These are phyloP conservation scores for Spizellomyces sp. DNA, from an alignment of 192 early-diverging fungal species.

Conservation along the genomic window DNA sequence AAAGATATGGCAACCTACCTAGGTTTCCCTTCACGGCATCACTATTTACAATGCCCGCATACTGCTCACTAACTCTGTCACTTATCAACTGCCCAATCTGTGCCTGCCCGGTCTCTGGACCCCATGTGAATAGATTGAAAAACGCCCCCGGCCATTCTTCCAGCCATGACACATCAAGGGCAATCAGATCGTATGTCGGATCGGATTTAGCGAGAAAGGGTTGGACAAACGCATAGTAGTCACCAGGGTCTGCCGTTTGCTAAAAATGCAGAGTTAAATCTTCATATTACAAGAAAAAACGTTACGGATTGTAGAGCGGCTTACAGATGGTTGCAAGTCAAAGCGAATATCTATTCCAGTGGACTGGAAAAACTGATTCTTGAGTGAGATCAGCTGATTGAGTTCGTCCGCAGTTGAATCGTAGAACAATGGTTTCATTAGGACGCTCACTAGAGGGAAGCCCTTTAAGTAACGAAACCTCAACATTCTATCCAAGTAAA, in stretches of 20 bases:
- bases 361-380: not conserved
- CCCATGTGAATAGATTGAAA: slow-evolving; percentile 5
- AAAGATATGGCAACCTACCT: no score
- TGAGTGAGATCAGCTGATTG: not conserved
- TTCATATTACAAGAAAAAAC: not conserved
- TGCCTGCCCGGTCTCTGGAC: slow-evolving; percentile 1
- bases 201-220: not conserved
- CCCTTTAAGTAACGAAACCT: not conserved
- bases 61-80: slow-evolving; percentile 7
- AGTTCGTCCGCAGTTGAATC: slow-evolving; percentile 24
- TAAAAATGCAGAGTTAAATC: not conserved
- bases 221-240: not conserved
- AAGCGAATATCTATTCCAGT: slow-evolving; percentile 23
- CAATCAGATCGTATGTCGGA: slow-evolving; percentile 18
- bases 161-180: slow-evolving; percentile 22
- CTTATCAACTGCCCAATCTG: not conserved
- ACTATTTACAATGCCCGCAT: slow-evolving; percentile 9
- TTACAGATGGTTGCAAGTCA: slow-evolving; percentile 6
- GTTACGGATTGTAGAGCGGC: not conserved
- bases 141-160: slow-evolving; percentile 22
- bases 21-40: slow-evolving; percentile 1
- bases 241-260: not conserved
- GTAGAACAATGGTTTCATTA: slow-evolving; percentile 28
- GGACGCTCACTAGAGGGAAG: slow-evolving; percentile 15
- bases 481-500: not conserved